Evolutionary conservation across 2,329 filamentous ascomycete genomes (phyloP).

Genomic region (Diaporthe citrichinensis): DNA sequence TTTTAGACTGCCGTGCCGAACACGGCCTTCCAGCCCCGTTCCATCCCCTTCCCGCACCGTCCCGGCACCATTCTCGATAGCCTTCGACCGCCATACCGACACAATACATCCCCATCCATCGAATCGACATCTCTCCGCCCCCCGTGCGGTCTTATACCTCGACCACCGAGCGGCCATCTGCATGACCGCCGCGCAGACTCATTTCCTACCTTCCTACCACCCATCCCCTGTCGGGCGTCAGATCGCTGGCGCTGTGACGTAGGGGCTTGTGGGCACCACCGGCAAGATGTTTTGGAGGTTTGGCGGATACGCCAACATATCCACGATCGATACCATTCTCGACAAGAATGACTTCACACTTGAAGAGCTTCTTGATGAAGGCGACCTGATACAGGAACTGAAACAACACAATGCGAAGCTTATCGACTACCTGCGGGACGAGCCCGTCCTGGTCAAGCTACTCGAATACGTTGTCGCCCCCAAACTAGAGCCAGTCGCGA

Average conservation of each 20-base stretch:
- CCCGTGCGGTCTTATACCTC: neutral
- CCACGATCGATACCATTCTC: conserved; percentile 95
- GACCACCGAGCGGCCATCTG: conserved; percentile 26
- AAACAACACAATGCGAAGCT: conserved; percentile 99
- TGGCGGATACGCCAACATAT: conserved; percentile 98
- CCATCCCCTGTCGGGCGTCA: conserved; percentile 39
- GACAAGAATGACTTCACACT: conserved; percentile 96
- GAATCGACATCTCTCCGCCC: neutral
- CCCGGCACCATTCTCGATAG: neutral
- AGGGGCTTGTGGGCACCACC: conserved; percentile 43
- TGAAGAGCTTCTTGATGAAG: conserved; percentile 96
- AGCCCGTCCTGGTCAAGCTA: conserved; percentile 85
- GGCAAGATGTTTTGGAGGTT: conserved; percentile 99
- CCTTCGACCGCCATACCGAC: neutral
- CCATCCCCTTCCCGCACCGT: conserved; percentile 13
- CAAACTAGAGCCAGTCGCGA: conserved; percentile 70
- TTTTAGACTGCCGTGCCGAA: conserved; percentile 36
- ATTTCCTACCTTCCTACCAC: conserved; percentile 21
- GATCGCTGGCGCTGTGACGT: conserved; percentile 48
- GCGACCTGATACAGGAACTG: conserved; percentile 95
- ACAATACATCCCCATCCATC: conserved; percentile 26
- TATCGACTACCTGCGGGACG: conserved; percentile 93
- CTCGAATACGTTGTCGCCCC: conserved; percentile 94
- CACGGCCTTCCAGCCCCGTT: conserved; percentile 19
- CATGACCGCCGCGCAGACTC: conserved; percentile 37